Conservation (phyloP, 306 rosid genomes). For the Carpinus fangiana region DNA sequence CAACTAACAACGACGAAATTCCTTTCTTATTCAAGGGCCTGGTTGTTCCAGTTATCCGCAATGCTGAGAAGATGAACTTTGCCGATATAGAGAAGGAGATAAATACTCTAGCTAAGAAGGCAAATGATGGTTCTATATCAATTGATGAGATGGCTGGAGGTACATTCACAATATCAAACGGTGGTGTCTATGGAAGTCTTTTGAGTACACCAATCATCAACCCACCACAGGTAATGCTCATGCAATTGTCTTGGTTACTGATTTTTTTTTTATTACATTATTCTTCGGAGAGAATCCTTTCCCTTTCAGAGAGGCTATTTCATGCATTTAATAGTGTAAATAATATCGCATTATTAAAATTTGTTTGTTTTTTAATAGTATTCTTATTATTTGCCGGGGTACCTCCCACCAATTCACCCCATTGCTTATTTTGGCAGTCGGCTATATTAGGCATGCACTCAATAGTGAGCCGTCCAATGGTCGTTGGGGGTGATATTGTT, state of each 20-base stretch:
- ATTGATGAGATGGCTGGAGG: conserved; percentile 63
- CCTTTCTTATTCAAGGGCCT: conserved; percentile 37
- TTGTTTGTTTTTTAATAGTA: no score
- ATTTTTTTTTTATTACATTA: neutral
- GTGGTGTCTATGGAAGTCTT: conserved; percentile 57
- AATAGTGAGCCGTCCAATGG: conserved; percentile 52
- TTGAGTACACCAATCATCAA: conserved; percentile 51
- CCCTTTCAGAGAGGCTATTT: no score
- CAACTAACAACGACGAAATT: conserved; percentile 1
- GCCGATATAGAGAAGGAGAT: conserved; percentile 51
- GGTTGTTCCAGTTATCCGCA: conserved; percentile 50
- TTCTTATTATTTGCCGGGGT: neutral
- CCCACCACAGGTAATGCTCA: conserved; percentile 46
- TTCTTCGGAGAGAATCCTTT: no score
- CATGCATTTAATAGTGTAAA: no score
- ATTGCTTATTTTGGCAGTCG: conserved; percentile 30
- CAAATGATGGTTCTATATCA: conserved; percentile 46
- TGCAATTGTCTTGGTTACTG: neutral
- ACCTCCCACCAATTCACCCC: neutral
- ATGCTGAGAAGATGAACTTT: conserved; percentile 46
- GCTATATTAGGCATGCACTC: conserved; percentile 60
- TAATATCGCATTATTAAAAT: no score
- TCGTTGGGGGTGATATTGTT: conserved; percentile 42
- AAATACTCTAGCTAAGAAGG: conserved; percentile 54
- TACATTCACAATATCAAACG: conserved; percentile 51